Base-by-base conservation (phyloP, 192 early-diverging fungal genomes). In the Backusella psychrophila region DNA sequence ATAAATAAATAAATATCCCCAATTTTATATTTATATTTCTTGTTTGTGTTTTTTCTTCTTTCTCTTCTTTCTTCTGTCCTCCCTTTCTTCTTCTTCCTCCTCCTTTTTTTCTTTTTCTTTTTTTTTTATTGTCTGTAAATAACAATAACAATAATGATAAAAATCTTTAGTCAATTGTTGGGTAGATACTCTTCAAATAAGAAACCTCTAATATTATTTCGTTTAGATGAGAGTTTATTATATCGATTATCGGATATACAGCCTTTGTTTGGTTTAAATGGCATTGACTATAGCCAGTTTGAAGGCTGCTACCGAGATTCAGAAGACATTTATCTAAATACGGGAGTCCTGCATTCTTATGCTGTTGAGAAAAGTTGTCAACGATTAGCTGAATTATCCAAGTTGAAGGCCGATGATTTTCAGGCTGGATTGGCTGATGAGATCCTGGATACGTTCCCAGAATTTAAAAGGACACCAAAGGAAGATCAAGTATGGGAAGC, bases 321-420 rank as follows among this genome's bases (percentile, higher is more conserved):
- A n/a, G 79, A 80, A 42, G 79, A 83, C 34, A 63, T 73, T 15
- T 83, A 81, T 69, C 63, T 83, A 9, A 35, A 72, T 36, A 73
- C 82, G 31, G 52, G 74, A 46, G 82, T 77, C 12, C 36, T 83
- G 44, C 56, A 38, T 68, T 73, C 77, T 36, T 66, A 74, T 34
- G 82, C 73, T 49, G 39, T 72, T 41, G 66, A 75, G 31, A 63
- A 78, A 14, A 66, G 72, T 59, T 81, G 77, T 36, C 63, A 36
- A 38, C 49, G 72, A 33, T 44, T 83, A 12, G 82, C 73, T 21
- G 82, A 83, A 41, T 72, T 81, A 38, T 78, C 73, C 17, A 83
- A 83, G 44, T 52, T 78, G 53, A 74, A 66, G 36, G 36, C 38
- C 34, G 23, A 65, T 9, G 80, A 83, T 29, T 56, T 65, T 9